Evolutionary conservation across 768 basidiomycete genomes (phyloP).

Genomic region (Panaeolus papilionaceus): DNA sequence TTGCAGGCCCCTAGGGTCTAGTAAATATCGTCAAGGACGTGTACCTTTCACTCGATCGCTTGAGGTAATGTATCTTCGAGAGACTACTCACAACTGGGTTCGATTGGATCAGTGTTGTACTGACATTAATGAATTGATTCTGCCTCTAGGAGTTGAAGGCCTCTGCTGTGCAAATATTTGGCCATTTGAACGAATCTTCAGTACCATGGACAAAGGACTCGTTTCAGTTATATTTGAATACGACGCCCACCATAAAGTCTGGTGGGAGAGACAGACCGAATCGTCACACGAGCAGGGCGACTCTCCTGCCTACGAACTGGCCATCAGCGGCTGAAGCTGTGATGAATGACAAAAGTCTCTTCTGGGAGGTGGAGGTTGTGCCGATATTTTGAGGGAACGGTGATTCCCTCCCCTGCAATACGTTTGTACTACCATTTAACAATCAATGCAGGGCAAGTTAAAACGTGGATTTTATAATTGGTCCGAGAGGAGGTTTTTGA

Average conservation of each 20-base stretch:
- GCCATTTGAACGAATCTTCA: not conserved
- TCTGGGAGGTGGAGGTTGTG: slow-evolving; percentile 10
- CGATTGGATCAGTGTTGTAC: too few relatives aligned
- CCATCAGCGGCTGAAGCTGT: not conserved
- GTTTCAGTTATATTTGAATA: not conserved
- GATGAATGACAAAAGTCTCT: not conserved
- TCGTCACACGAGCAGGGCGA: not conserved
- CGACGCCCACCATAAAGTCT: not conserved
- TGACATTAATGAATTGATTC: too few relatives aligned
- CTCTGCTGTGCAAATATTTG: not conserved
- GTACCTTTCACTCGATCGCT: not conserved
- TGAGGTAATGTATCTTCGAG: not conserved
- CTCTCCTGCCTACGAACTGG: not conserved
- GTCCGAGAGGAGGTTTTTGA: too few relatives aligned
- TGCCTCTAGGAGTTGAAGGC: not conserved
- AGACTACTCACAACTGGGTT: too few relatives aligned
- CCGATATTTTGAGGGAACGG: not conserved
- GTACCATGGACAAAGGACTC: not conserved
- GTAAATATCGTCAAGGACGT: not conserved
- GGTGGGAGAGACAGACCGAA: not conserved
- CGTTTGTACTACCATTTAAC: too few relatives aligned
- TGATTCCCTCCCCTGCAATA: too few relatives aligned
- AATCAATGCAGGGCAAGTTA: too few relatives aligned
- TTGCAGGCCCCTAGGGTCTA: not conserved
- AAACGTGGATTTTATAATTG: too few relatives aligned